These are phyloP conservation scores for Thraustotheca clavata DNA, from an alignment of 352 stramenopile species.

Conservation along the genomic window DNA sequence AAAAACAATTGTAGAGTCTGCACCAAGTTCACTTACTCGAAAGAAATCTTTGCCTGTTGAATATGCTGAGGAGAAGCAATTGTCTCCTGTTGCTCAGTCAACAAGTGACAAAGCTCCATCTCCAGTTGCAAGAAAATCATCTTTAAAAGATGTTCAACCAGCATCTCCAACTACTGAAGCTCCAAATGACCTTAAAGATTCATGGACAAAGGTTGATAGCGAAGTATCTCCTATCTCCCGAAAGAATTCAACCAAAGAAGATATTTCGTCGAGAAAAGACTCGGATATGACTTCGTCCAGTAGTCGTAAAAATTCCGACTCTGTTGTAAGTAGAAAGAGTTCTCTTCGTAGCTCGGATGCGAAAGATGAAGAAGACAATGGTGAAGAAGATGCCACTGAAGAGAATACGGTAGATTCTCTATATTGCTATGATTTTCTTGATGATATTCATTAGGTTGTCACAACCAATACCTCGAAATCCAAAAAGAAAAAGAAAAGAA, in stretches of 20 bases:
- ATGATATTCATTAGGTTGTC: neutral
- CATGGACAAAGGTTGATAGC: neutral
- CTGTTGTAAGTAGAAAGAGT: too few species aligned
- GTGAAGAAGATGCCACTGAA: conserved; percentile 2
- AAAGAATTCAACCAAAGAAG: neutral
- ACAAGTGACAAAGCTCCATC: neutral
- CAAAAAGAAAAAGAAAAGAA: conserved; percentile 22
- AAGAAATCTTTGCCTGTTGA: neutral
- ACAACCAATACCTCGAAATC: conserved; percentile 1
- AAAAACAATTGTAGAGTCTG: neutral
- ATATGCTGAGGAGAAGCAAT: neutral
- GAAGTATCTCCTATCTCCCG: neutral
- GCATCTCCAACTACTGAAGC: neutral
- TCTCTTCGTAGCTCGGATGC: neutral
- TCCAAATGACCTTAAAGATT: neutral
- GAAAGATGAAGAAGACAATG: neutral
- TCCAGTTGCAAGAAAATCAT: neutral
- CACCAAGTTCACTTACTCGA: neutral
- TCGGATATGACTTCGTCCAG: neutral
- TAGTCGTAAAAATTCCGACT: neutral
- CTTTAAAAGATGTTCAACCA: too few species aligned
- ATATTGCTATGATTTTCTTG: neutral
- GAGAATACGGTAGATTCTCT: neutral
- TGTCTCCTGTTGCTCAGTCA: neutral
- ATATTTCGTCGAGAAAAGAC: neutral